Evolutionary conservation across 345 rosid genomes (phyloP).

Genomic region (Turnera subulata): DNA sequence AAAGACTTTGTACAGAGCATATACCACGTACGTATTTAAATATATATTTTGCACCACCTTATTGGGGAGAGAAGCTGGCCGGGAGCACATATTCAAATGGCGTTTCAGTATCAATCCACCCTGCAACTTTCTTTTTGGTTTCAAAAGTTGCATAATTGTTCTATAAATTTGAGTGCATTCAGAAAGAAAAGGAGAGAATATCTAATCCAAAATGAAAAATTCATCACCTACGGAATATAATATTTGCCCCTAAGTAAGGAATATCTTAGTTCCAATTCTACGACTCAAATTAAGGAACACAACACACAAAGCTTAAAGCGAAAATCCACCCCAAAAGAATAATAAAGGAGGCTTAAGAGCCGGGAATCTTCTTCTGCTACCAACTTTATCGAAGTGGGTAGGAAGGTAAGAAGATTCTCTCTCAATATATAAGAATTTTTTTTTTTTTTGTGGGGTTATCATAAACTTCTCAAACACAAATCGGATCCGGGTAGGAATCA

Average conservation of each 20-base stretch:
- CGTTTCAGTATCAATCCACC: slow-evolving; percentile 36
- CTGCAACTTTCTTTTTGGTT: slow-evolving; percentile 45
- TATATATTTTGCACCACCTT: slow-evolving; percentile 2
- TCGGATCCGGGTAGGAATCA: slow-evolving; percentile 14
- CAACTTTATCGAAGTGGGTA: slow-evolving; percentile 70
- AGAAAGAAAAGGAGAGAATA: slow-evolving; percentile 32
- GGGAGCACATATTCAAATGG: slow-evolving; percentile 26
- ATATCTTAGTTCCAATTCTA: slow-evolving; percentile 78
- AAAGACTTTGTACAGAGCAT: slow-evolving; percentile 1
- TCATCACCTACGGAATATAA: slow-evolving; percentile 39
- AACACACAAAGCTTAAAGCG: slow-evolving; percentile 48
- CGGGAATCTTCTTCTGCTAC: slow-evolving; percentile 61
- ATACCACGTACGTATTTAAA: background rate
- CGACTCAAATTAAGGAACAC: slow-evolving; percentile 69
- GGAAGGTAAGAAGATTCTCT: slow-evolving; percentile 71
- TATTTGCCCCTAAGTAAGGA: slow-evolving; percentile 57
- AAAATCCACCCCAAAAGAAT: slow-evolving; percentile 34
- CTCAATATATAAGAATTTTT: slow-evolving; percentile 1
- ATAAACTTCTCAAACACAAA: background rate
- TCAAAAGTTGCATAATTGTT: slow-evolving; percentile 56
- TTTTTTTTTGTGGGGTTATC: background rate
- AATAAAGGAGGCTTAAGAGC: slow-evolving; percentile 36
- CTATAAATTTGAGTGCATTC: slow-evolving; percentile 44
- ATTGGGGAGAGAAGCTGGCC: slow-evolving; percentile 21
- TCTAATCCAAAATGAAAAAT: slow-evolving; percentile 38